phyloP scores from a whole-genome alignment of 1,139 yeast genomes.

The Geotrichum bryndzae region DNA sequence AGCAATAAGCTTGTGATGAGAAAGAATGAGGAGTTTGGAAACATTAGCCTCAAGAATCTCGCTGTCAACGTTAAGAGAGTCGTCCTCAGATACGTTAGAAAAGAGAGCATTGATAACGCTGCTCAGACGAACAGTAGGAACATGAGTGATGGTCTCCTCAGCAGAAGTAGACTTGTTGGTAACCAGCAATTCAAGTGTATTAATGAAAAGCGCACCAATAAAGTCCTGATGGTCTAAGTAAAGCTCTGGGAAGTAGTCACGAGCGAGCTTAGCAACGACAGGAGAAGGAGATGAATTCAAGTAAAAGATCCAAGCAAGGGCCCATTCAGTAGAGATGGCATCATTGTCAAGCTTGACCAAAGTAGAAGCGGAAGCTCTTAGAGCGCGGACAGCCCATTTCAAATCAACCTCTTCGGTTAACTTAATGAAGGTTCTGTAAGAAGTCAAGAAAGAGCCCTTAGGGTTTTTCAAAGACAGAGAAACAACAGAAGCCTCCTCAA shows the following conservation, averaged over 20 bases:
- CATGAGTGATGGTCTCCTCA: conserved; percentile 12
- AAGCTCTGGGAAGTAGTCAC: conserved; percentile 4
- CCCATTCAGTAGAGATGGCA: conserved; percentile 22
- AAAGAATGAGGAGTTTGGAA: conserved; percentile 44
- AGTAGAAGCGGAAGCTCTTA: conserved; percentile 17
- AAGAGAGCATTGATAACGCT: conserved; percentile 10
- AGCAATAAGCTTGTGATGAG: conserved; percentile 45
- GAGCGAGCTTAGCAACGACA: conserved; percentile 27
- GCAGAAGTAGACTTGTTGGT: conserved; percentile 11
- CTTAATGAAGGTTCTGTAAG: conserved; percentile 23
- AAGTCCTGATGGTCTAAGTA: conserved; percentile 13
- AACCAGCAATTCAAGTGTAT: conserved; percentile 21
- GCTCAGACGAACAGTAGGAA: conserved; percentile 9
- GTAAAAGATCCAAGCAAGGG: conserved; percentile 30
- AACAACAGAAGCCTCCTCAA: conserved; percentile 10
- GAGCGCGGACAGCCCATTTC: conserved; percentile 28
- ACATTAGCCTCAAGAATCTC: conserved; percentile 40
- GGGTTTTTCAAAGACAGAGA: conserved; percentile 18
- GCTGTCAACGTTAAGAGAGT: background rate
- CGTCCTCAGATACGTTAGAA: conserved; percentile 4
- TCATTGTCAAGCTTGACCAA: conserved; percentile 27
- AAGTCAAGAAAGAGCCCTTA: conserved; percentile 21
- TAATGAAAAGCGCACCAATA: conserved; percentile 18
- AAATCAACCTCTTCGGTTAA: conserved; percentile 25
- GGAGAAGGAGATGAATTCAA: conserved; percentile 17